Evolutionary conservation across 139 green algal species (phyloP).

Genomic region (Pseudopediastrum boryanum): DNA sequence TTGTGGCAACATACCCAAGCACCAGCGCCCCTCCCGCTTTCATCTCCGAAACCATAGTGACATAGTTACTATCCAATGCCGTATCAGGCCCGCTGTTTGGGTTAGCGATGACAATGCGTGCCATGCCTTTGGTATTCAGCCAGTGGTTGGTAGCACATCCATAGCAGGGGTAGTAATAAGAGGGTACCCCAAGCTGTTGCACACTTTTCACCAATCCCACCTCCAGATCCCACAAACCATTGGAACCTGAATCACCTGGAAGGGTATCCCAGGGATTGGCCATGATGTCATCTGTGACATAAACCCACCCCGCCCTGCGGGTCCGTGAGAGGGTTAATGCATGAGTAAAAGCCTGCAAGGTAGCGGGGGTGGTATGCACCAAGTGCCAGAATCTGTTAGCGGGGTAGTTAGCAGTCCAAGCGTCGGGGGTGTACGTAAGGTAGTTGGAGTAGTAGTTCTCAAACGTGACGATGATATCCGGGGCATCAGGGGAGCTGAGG

Average conservation of each 20-base stretch:
- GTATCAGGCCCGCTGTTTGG: too few relatives aligned
- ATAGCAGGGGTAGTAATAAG: slow-evolving; percentile 7
- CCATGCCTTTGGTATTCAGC: background rate
- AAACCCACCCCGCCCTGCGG: slow-evolving; percentile 4
- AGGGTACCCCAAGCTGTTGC: background rate
- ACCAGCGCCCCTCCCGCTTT: background rate
- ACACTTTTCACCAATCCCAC: background rate
- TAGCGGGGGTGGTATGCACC: slow-evolving; percentile 1
- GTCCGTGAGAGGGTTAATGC: slow-evolving; percentile 4
- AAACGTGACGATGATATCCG: slow-evolving; percentile 19
- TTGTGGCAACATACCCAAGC: slow-evolving; percentile 6
- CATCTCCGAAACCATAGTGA: too few relatives aligned
- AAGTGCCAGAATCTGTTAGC: slow-evolving; percentile 16
- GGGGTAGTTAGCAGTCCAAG: background rate
- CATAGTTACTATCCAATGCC: too few relatives aligned
- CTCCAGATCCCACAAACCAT: slow-evolving; percentile 12
- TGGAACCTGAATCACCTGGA: background rate
- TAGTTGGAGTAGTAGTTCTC: slow-evolving; percentile 16
- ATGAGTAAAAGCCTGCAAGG: background rate
- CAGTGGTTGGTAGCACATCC: background rate
- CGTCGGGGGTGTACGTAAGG: background rate
- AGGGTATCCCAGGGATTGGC: slow-evolving; percentile 19
- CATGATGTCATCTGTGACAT: slow-evolving; percentile 14
- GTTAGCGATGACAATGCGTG: background rate
- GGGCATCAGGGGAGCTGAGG: background rate